These are phyloP conservation scores for Margaritispora aquatica DNA, from an alignment of 495 filamentous ascomycete genomes.

Conservation along the genomic window DNA sequence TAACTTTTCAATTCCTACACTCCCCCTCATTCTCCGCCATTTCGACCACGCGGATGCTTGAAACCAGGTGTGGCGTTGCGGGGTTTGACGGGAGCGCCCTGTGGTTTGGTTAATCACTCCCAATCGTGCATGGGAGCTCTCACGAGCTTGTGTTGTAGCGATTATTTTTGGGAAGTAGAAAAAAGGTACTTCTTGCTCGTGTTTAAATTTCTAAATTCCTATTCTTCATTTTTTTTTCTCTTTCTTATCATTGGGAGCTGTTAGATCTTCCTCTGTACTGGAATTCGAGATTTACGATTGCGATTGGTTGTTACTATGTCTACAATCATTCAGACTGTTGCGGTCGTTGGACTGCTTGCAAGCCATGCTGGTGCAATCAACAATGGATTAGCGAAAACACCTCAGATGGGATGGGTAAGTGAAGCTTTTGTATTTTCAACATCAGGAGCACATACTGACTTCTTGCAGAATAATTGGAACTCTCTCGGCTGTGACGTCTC, in stretches of 20 bases:
- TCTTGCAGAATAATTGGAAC: conserved; percentile 16
- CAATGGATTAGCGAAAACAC: conserved; percentile 17
- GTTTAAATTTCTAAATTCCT: no score
- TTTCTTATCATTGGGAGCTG: no score
- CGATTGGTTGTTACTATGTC: neutral
- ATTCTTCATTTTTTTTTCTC: neutral
- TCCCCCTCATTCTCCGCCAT: neutral
- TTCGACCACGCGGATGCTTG: neutral
- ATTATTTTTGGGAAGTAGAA: no score
- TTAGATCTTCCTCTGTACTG: no score
- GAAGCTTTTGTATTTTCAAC: neutral
- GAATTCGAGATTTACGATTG: no score
- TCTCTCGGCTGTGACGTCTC: conserved; percentile 36
- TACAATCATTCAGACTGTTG: neutral
- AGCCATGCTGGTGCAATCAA: conserved; percentile 4
- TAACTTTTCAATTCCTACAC: neutral
- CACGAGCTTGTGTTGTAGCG: no score
- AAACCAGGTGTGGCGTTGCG: neutral
- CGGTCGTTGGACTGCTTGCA: neutral
- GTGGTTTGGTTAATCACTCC: neutral
- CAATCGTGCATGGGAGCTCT: no score
- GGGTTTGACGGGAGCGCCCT: neutral
- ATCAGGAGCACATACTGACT: neutral
- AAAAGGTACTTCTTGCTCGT: no score
- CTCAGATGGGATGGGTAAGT: conserved; percentile 20